Conservation (phyloP, 2,329 filamentous ascomycete species). For the Colletotrichum neosansevieriae region DNA sequence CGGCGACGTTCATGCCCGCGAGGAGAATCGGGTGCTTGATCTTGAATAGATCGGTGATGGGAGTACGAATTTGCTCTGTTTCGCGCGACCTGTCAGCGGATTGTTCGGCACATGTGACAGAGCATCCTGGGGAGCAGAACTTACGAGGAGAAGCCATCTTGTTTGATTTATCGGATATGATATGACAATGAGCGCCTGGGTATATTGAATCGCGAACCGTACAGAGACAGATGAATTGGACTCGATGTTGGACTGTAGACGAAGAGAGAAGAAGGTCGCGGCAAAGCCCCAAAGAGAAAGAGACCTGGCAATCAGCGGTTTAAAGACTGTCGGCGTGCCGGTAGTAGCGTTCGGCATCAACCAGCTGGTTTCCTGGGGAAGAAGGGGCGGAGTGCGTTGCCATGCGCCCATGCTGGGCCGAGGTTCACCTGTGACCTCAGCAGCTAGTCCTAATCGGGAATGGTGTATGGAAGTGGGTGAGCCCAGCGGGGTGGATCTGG, state of each 20-base stretch:
- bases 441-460: slow-evolving; percentile 20
- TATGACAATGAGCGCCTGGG: slow-evolving; percentile 2
- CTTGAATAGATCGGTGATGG: slow-evolving; percentile 94
- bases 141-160: slow-evolving; percentile 85
- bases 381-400: slow-evolving; percentile 40
- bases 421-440: slow-evolving; percentile 41
- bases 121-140: slow-evolving; percentile 49
- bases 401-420: slow-evolving; percentile 39
- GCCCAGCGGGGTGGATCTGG: slow-evolving; percentile 38
- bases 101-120: slow-evolving; percentile 34
- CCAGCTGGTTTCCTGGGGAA: slow-evolving; percentile 34
- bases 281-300: background rate
- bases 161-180: slow-evolving; percentile 39
- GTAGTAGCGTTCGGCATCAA: slow-evolving; percentile 17
- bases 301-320: slow-evolving; percentile 30
- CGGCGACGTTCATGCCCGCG: slow-evolving; percentile 99
- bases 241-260: slow-evolving; percentile 4
- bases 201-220: slow-evolving; percentile 35
- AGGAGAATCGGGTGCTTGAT: slow-evolving; percentile 97
- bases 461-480: background rate
- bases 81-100: slow-evolving; percentile 42
- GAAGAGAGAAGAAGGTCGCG: slow-evolving; percentile 16
- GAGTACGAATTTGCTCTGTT: slow-evolving; percentile 88
- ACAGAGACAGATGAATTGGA: slow-evolving; percentile 40
- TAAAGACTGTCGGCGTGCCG: slow-evolving; percentile 33